Evolutionary conservation across 129 eudicot species (phyloP), one percentile per base, ranked within the genome.

Genomic region (Smallanthus sonchifolius): DNA sequence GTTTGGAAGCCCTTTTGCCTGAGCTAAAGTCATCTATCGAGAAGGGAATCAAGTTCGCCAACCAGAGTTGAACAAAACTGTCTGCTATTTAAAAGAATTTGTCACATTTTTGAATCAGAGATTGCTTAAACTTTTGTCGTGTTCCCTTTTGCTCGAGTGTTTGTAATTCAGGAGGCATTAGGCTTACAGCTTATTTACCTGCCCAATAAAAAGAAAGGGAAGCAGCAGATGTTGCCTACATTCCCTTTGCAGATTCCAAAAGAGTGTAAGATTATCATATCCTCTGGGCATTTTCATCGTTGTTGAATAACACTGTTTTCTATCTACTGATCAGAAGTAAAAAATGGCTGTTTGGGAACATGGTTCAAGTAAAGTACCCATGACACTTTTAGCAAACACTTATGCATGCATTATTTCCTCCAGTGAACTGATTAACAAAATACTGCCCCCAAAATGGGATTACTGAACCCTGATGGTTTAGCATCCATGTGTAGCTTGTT

Each of bases 1-100:
- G 96, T 51, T 77, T 95, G 77, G 95, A 85, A 75, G 88, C 86
- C 10, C 87, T 95, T 42, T 62, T 83, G 57, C 84, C 94, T 2
- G 99, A 95, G 83, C 84, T 95, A 7, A 87, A 83, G 72, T 75
- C 88, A 19, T 91, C 99, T 6, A 94, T 94, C 15, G 89, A 94
- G 74, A 95, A 94, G 90, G 99, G 99, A n/a, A 79, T 95, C 54
- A 67, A 78, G 40, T 95, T 91, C 34, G 95, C 95, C 76, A 81
- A 83, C 70, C 59, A 80, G 80, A 83, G 62, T 76, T 86, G 69
- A 78, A 34, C 43, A 10, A 42, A 6, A 3, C 35, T 20, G 20
- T 37, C n/a, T 47, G 7, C 39, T 11, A 13, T 68, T 68, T 77
- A 35, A 24, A 36, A 49, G 20, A 67, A 64, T n/a, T 63, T 38